Evolutionary conservation across 768 basidiomycete species (phyloP).

Genomic region (Leucocoprinus birnbaumii): DNA sequence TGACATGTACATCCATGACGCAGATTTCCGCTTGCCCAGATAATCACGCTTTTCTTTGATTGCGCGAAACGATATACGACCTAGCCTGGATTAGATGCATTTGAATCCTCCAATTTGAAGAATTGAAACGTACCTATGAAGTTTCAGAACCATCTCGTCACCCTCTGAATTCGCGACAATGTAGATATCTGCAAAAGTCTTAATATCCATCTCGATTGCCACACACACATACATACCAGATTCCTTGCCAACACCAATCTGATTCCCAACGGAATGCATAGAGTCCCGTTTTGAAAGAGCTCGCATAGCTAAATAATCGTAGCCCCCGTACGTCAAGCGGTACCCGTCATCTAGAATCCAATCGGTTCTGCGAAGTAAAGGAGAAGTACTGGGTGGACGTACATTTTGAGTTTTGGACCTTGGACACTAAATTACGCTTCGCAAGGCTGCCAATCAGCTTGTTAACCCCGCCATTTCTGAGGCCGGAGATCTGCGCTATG

Average conservation of each 20-base stretch:
- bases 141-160: slow-evolving; percentile 85
- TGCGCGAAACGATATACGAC: slow-evolving; percentile 95
- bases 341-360: slow-evolving; percentile 84
- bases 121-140: slow-evolving; percentile 69
- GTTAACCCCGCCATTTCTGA: slow-evolving; percentile 90
- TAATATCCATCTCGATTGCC: not conserved
- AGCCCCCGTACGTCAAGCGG: slow-evolving; percentile 96
- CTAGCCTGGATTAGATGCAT: slow-evolving; percentile 54
- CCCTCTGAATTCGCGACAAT: slow-evolving; percentile 85
- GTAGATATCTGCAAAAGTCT: slow-evolving; percentile 65
- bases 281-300: slow-evolving; percentile 89
- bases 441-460: slow-evolving; percentile 88
- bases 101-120: not conserved
- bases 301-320: slow-evolving; percentile 93
- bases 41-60: slow-evolving; percentile 98
- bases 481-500: slow-evolving; percentile 90
- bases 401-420: slow-evolving; percentile 94
- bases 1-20: slow-evolving; percentile 99
- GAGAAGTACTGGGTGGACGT: slow-evolving; percentile 11
- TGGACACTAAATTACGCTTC: slow-evolving; percentile 87
- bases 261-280: slow-evolving; percentile 90
- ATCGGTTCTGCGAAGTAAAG: slow-evolving; percentile 9
- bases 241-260: slow-evolving; percentile 98
- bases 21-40: slow-evolving; percentile 90
- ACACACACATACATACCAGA: slow-evolving; percentile 54